Evolutionary conservation across 179 eudicot species (phyloP).

Genomic region (Camellia oleifera): DNA sequence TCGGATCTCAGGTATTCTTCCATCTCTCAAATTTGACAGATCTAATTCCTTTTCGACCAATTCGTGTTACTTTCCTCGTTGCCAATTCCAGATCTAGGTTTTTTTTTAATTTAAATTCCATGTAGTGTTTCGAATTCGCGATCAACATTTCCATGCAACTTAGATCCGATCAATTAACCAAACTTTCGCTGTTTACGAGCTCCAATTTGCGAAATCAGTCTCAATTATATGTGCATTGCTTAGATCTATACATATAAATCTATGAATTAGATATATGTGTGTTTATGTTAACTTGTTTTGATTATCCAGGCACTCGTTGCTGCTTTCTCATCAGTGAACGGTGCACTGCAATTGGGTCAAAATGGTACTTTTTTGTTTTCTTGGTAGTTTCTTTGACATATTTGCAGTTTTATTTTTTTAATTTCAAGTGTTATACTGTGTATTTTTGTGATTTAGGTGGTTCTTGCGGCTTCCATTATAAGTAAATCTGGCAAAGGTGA

Average conservation of each 20-base stretch:
- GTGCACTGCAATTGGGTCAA: background rate
- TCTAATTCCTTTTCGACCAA: background rate
- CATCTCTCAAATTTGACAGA: background rate
- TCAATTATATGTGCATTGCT: background rate
- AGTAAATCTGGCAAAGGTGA: slow-evolving; percentile 86
- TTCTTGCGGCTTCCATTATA: slow-evolving; percentile 73
- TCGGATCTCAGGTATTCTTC: background rate
- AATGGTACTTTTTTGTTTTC: background rate
- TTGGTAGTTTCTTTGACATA: background rate
- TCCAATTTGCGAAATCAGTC: background rate
- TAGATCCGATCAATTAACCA: too few species aligned
- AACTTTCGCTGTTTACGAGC: background rate
- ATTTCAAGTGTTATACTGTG: background rate
- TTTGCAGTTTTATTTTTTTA: too few species aligned
- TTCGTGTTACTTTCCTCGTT: background rate
- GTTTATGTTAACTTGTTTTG: background rate
- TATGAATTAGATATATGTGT: too few species aligned
- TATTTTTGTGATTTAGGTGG: slow-evolving; percentile 47
- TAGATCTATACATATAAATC: too few species aligned
- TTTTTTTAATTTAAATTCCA: too few species aligned
- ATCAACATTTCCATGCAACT: too few species aligned
- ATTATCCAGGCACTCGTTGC: background rate
- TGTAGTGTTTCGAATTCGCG: too few species aligned
- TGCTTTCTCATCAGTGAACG: background rate
- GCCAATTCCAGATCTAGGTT: background rate